These are phyloP conservation scores for Jamesozyma rosinii DNA, from an alignment of 805 yeast genomes.

Conservation along the genomic window DNA sequence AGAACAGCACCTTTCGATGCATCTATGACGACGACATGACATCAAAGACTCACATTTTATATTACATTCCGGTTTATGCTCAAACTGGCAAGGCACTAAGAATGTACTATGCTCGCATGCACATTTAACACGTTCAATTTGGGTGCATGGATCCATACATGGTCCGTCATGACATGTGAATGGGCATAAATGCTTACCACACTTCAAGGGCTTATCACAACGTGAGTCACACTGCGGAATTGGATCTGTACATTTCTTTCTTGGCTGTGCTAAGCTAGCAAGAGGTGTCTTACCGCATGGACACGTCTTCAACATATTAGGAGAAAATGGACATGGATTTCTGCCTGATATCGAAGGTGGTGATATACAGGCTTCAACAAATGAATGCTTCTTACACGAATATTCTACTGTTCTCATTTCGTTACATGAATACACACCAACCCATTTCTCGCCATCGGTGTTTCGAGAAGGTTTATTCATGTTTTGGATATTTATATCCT, in stretches of 20 bases:
- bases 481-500: constrained; percentile 35
- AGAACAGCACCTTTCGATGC: constrained; percentile 59
- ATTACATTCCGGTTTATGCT: constrained; percentile 52
- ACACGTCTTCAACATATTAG: constrained; percentile 52
- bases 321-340: constrained; percentile 53
- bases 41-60: constrained; percentile 65
- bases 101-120: constrained; percentile 51
- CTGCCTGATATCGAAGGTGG: constrained; percentile 19
- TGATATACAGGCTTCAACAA: constrained; percentile 37
- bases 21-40: constrained; percentile 76
- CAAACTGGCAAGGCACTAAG: constrained; percentile 53
- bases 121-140: constrained; percentile 45
- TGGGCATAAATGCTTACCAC: constrained; percentile 67
- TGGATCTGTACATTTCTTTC: constrained; percentile 64
- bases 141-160: constrained; percentile 59
- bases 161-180: constrained; percentile 68
- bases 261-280: constrained; percentile 31
- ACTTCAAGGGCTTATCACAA: constrained; percentile 55
- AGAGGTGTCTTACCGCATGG: constrained; percentile 67
- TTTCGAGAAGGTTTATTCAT: constrained; percentile 29
- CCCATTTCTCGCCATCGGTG: constrained; percentile 32
- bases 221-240: constrained; percentile 61
- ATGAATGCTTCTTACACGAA: constrained; percentile 60
- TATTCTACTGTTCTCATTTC: constrained; percentile 37
- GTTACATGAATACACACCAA: constrained; percentile 45